These are phyloP conservation scores for Kazachstania bromeliacearum DNA, from an alignment of 805 yeast genomes.

Conservation along the genomic window DNA sequence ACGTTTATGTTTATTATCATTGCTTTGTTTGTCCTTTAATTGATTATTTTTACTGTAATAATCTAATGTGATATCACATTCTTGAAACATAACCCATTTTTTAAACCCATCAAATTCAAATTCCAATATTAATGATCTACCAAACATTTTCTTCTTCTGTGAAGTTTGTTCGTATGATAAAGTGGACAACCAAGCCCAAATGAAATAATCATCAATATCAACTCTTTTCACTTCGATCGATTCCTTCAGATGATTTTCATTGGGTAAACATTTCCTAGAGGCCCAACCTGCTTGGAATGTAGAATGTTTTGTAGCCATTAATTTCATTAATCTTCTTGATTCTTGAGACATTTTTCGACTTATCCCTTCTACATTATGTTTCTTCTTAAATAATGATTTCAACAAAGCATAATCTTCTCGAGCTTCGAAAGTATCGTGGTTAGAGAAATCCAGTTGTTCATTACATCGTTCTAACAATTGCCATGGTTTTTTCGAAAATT, in stretches of 20 bases:
- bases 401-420: conserved; percentile 70
- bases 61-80: conserved; percentile 38
- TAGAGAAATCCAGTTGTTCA: conserved; percentile 55
- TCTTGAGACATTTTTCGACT: conserved; percentile 62
- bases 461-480: conserved; percentile 54
- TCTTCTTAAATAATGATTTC: conserved; percentile 58
- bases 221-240: conserved; percentile 43
- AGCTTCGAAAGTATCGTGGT: conserved; percentile 58
- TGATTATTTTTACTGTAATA: conserved; percentile 9
- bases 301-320: conserved; percentile 33
- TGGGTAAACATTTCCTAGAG: conserved; percentile 19
- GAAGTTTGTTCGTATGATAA: conserved; percentile 65
- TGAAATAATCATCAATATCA: conserved; percentile 75
- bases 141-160: conserved; percentile 58
- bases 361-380: conserved; percentile 42
- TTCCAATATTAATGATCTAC: conserved; percentile 73
- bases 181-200: conserved; percentile 85
- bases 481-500: conserved; percentile 38
- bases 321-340: conserved; percentile 47
- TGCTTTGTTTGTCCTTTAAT: conserved; percentile 3
- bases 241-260: conserved; percentile 18
- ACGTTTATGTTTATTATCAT: neutral
- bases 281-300: conserved; percentile 37
- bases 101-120: conserved; percentile 67
- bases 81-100: conserved; percentile 73